Base-by-base conservation (phyloP, 2,329 filamentous ascomycete genomes). In the Orbilia brochopaga region DNA sequence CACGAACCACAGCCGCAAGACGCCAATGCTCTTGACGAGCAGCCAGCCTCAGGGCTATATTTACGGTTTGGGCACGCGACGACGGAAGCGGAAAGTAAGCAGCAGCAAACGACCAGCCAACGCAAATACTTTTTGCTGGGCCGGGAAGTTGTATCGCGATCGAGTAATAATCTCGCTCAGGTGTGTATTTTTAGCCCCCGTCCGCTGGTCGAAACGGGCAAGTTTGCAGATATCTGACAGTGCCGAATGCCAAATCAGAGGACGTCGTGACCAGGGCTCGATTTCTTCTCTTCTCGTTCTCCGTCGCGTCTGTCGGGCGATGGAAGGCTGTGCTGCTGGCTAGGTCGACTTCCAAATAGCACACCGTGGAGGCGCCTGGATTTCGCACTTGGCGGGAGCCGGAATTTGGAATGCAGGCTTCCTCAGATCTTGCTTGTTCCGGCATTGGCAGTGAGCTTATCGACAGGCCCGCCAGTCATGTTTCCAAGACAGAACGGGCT, bases 341-440 rank as follows among this genome's bases (percentile, higher is more conserved):
- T 59, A 48, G 66, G 59, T 58, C 58, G 58, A 59, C 59, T 70
- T 70, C 59, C 66, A 70, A 70, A 70, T 70, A 70, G 32, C 58
- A 32, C 2, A 7, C 46, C 46, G 2, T 23, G 11, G 19, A 51
- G 23, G 46, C 46, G 19, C 37, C 37, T 42, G 37, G 37, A 42
- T 4, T 51, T 44, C 35, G 37, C 37, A 27, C 60, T 70, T 64
- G 66, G 66, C 65, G 53, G 30, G 46, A 21, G 1, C 15, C 35
- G 51, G 59, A 40, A 70, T 70, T 70, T 70, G 66, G 66, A 70
- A 70, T 70, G 64, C 23, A 15, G 13, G 15, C 48, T 23, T 24
- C 21, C 32, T 19, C 40, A 24, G 21, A 32, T 19, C 30, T 42
- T 17, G 37, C 11, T 15, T 13, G 13, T 15, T 13, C 11, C 13